phyloP scores from a whole-genome alignment of 176 grass and related monocot species.

The Cymbopogon citratus region DNA sequence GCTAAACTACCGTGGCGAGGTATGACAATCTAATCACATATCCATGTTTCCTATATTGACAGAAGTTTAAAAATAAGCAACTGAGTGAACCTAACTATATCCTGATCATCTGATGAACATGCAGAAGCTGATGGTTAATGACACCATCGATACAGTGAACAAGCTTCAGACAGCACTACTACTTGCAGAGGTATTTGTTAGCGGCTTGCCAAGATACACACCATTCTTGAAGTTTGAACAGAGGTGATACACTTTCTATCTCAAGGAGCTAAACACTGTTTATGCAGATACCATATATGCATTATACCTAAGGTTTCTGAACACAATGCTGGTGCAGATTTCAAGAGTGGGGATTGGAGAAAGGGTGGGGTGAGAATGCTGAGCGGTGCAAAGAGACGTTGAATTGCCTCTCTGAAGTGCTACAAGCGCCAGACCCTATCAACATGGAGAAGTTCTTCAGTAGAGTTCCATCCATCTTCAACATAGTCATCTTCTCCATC shows the following conservation, averaged over 20 bases:
- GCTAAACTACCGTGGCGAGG: slow-evolving; percentile 67
- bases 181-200: slow-evolving; percentile 70
- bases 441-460: slow-evolving; percentile 92
- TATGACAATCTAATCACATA: slow-evolving; percentile 16
- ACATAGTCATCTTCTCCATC: slow-evolving; percentile 78
- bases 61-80: not conserved
- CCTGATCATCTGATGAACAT: slow-evolving; percentile 12
- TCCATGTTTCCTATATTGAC: not conserved
- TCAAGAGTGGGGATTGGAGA: slow-evolving; percentile 96
- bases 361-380: slow-evolving; percentile 93
- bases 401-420: slow-evolving; percentile 85
- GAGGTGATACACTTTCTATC: slow-evolving; percentile 40
- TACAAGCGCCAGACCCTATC: slow-evolving; percentile 86
- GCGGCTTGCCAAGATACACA: slow-evolving; percentile 61
- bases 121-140: slow-evolving; percentile 94
- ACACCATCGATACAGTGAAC: slow-evolving; percentile 59
- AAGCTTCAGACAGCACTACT: slow-evolving; percentile 91
- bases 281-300: not conserved
- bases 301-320: slow-evolving; percentile 3
- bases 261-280: not conserved
- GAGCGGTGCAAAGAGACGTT: slow-evolving; percentile 75
- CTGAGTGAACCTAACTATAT: not conserved
- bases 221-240: slow-evolving; percentile 80
- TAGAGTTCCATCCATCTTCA: slow-evolving; percentile 70
- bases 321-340: slow-evolving; percentile 42